Evolutionary conservation across 2,329 filamentous ascomycete genomes (phyloP).

Genomic region (Rhynchosporium graminicola): DNA sequence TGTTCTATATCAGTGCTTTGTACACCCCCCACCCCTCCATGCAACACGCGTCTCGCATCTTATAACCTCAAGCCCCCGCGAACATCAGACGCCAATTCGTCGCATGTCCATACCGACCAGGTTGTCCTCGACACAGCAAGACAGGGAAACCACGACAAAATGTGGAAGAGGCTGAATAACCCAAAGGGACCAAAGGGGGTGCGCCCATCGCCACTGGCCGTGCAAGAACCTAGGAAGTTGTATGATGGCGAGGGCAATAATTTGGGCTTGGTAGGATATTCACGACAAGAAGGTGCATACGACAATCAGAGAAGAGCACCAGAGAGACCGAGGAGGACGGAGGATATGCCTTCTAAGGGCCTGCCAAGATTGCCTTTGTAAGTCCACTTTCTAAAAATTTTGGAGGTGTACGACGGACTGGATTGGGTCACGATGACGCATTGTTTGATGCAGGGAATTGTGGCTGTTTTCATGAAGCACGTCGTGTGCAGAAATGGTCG

Average conservation of each 20-base stretch:
- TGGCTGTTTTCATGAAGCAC: not conserved
- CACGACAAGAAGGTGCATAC: not conserved
- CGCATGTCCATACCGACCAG: not conserved
- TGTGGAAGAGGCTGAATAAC: constrained; percentile 57
- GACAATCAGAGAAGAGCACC: not conserved
- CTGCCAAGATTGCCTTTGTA: constrained; percentile 16
- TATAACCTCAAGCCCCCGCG: constrained; percentile 19
- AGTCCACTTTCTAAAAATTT: constrained; percentile 7
- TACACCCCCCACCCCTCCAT: not conserved
- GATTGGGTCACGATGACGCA: not conserved
- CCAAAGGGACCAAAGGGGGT: constrained; percentile 43
- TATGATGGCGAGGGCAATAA: constrained; percentile 42
- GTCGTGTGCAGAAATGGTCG: not conserved
- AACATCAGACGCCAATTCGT: constrained; percentile 28
- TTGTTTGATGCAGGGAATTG: not conserved
- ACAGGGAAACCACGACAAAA: constrained; percentile 39
- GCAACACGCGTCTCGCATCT: constrained; percentile 9
- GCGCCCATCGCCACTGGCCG: constrained; percentile 37
- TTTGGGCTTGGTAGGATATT: constrained; percentile 34
- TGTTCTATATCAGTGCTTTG: too few species aligned
- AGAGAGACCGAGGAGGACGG: constrained; percentile 8
- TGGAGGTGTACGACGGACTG: not conserved
- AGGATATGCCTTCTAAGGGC: constrained; percentile 7
- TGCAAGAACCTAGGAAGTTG: constrained; percentile 44
- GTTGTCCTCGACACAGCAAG: not conserved